These are phyloP conservation scores for Bonia amplexicaulis DNA, from an alignment of 176 grass and related monocot species.

Conservation along the genomic window DNA sequence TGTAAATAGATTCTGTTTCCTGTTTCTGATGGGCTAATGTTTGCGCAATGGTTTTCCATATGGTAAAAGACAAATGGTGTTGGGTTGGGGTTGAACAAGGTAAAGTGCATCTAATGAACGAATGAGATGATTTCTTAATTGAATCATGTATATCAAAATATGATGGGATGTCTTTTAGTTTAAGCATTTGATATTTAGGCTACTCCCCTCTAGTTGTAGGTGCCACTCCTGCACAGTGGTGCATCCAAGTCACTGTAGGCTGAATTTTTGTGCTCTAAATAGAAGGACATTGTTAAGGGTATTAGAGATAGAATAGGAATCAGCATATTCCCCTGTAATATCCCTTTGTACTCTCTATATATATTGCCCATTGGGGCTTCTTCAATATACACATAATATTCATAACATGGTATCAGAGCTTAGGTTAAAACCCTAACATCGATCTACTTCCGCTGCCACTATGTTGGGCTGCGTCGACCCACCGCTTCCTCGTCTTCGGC, in stretches of 20 bases:
- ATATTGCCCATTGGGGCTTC: no score
- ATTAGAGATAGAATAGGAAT: no score
- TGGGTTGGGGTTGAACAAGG: neutral
- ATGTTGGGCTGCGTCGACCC: no score
- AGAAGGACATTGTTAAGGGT: no score
- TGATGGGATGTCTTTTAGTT: neutral
- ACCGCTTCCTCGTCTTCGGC: no score
- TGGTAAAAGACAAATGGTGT: neutral
- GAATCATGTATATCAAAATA: neutral
- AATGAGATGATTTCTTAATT: neutral
- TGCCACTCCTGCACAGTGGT: neutral
- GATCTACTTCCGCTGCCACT: no score
- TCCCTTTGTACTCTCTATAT: no score
- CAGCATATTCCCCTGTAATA: no score
- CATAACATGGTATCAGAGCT: no score
- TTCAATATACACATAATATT: no score
- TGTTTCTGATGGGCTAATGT: neutral
- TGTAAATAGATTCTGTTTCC: neutral
- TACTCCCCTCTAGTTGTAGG: neutral
- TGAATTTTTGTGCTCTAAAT: neutral
- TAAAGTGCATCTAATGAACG: neutral
- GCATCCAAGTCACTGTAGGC: neutral
- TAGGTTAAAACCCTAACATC: no score
- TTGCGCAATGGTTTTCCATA: neutral
- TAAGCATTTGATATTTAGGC: neutral